These are phyloP conservation scores for Panellus pusillus DNA, from an alignment of 768 basidiomycete species.

Conservation along the genomic window DNA sequence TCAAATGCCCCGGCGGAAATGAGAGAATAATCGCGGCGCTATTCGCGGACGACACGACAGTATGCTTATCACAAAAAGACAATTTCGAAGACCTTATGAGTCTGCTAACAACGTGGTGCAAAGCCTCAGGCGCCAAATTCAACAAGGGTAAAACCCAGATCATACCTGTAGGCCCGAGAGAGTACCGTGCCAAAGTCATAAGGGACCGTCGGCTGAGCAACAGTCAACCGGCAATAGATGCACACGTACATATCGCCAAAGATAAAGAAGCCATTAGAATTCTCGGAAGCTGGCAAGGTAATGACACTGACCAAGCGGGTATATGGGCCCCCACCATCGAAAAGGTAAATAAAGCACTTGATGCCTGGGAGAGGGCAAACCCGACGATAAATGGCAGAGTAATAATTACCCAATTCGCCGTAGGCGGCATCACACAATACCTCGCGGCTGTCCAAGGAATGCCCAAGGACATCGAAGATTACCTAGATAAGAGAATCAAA, in stretches of 20 bases:
- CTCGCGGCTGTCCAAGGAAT: slow-evolving; percentile 30
- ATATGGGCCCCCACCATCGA: slow-evolving; percentile 20
- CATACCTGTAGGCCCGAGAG: not conserved
- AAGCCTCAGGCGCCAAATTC: slow-evolving; percentile 28
- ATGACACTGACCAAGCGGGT: slow-evolving; percentile 10
- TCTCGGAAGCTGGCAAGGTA: slow-evolving; percentile 26
- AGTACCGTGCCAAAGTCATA: not conserved
- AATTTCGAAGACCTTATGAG: slow-evolving; percentile 22
- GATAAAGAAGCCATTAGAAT: slow-evolving; percentile 15
- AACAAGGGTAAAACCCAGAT: slow-evolving; percentile 37
- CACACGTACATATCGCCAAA: slow-evolving; percentile 5
- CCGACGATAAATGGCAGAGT: slow-evolving; percentile 26
- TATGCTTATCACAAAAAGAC: slow-evolving; percentile 33
- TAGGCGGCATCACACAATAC: slow-evolving; percentile 28
- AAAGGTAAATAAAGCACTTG: slow-evolving; percentile 16
- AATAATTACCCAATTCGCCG: slow-evolving; percentile 18
- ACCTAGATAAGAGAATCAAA: slow-evolving; percentile 12
- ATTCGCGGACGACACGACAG: slow-evolving; percentile 44
- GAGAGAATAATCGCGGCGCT: slow-evolving; percentile 32
- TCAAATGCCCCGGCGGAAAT: slow-evolving; percentile 16
- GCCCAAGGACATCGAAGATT: slow-evolving; percentile 19
- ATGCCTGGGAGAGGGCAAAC: slow-evolving; percentile 5
- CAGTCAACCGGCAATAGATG: not conserved
- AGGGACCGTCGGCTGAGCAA: not conserved
- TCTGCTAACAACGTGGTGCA: slow-evolving; percentile 40